Percentiles rank a stretch among this genome's conserved stretches.
Conservation (phyloP, 345 rosid species). For the Orychophragmus violaceus region DNA sequence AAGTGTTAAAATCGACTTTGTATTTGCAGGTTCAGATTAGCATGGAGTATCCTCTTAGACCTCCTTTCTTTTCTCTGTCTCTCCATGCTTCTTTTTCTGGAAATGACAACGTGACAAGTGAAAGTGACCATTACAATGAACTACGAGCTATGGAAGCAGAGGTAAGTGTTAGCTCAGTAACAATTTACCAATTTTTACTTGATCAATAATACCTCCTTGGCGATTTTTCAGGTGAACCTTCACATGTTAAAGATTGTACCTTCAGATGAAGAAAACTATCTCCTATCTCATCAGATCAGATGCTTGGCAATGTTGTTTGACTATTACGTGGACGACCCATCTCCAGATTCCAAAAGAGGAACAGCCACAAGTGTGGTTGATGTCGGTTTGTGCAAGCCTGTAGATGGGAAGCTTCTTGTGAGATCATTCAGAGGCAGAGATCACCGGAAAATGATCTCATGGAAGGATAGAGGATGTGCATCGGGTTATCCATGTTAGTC, state of each 20-base stretch:
- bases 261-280: constrained; percentile 47
- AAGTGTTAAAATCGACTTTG: constrained; percentile 10
- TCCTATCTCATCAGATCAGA: constrained; percentile 62
- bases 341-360: constrained; percentile 42
- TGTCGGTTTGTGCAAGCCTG: constrained; percentile 80
- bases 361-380: constrained; percentile 56
- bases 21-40: constrained; percentile 58
- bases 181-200: not conserved
- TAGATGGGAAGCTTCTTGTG: constrained; percentile 58
- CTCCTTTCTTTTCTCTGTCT: constrained; percentile 62
- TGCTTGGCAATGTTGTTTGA: constrained; percentile 87
- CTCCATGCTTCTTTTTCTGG: constrained; percentile 32
- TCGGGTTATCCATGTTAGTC: constrained; percentile 36
- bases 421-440: constrained; percentile 90
- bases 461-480: constrained; percentile 67
- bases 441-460: constrained; percentile 80
- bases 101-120: constrained; percentile 31
- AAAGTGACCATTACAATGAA: constrained; percentile 57
- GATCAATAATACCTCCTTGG: not conserved
- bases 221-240: constrained; percentile 65
- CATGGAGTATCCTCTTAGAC: constrained; percentile 90
- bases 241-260: constrained; percentile 65
- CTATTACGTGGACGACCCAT: constrained; percentile 57
- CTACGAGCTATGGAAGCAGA: constrained; percentile 89
- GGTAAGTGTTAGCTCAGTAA: constrained; percentile 37